These are phyloP conservation scores for Bipolaris victoriae DNA, from an alignment of 2,329 filamentous ascomycete genomes.

Conservation along the genomic window DNA sequence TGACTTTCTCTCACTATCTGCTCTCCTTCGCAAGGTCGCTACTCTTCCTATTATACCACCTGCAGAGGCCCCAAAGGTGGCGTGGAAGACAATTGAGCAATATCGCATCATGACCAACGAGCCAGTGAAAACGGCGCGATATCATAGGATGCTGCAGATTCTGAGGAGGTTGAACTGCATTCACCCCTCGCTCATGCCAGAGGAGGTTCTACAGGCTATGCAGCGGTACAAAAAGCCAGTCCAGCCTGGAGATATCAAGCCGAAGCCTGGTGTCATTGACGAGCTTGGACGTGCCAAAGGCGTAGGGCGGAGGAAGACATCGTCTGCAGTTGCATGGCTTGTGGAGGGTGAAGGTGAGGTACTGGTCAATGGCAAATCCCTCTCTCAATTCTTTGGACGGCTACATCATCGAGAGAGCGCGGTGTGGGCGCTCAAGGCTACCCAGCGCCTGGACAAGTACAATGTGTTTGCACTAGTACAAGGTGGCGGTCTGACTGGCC, in stretches of 20 bases:
- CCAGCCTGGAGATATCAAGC: constrained; percentile 70
- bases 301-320: constrained; percentile 85
- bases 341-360: constrained; percentile 94
- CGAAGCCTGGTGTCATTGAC: constrained; percentile 72
- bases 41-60: constrained; percentile 72
- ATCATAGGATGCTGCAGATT: constrained; percentile 75
- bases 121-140: constrained; percentile 68
- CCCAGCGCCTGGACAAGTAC: constrained; percentile 89
- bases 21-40: constrained; percentile 73
- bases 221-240: constrained; percentile 74
- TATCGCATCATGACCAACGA: constrained; percentile 65
- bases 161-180: constrained; percentile 85
- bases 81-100: constrained; percentile 80
- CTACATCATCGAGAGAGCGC: constrained; percentile 94
- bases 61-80: constrained; percentile 71
- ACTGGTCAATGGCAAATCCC: constrained; percentile 85
- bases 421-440: constrained; percentile 85
- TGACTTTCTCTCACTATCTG: constrained; percentile 74
- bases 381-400: constrained; percentile 81
- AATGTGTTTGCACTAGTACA: constrained; percentile 87
- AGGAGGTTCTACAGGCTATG: constrained; percentile 70
- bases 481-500: constrained; percentile 91
- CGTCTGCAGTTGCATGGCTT: constrained; percentile 81
- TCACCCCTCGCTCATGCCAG: constrained; percentile 75
- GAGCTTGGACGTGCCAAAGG: constrained; percentile 78